phyloP scores from a whole-genome alignment of 2,329 filamentous ascomycete genomes.

The Pseudopithomyces chartarum region DNA sequence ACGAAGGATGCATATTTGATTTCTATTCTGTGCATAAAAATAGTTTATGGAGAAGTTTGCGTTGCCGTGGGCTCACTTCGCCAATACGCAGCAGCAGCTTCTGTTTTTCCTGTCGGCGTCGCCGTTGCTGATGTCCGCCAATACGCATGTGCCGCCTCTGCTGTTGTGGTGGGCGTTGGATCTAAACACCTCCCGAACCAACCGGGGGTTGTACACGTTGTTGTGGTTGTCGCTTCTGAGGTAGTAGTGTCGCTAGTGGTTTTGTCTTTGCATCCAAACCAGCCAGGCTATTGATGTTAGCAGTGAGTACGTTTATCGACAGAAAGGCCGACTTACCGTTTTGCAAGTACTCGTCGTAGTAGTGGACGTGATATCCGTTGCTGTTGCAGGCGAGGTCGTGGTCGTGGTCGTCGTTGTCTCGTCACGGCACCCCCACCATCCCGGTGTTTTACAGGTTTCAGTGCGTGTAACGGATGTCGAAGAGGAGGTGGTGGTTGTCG shows the following conservation, averaged over 20 bases:
- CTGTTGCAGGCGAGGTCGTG: constrained; percentile 21
- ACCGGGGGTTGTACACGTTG: constrained; percentile 39
- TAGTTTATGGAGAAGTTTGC: constrained; percentile 20
- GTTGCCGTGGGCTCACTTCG: constrained; percentile 29
- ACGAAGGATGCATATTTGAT: not conserved
- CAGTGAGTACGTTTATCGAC: not conserved
- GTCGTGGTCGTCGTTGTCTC: constrained; percentile 38
- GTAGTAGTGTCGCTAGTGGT: constrained; percentile 28
- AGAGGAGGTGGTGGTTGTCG: constrained; percentile 23
- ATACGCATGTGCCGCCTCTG: constrained; percentile 30
- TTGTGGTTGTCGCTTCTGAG: constrained; percentile 29
- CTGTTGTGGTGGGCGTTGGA: constrained; percentile 30
- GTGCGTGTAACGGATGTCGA: constrained; percentile 37
- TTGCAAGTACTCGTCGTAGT: constrained; percentile 36
- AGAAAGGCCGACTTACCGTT: constrained; percentile 25
- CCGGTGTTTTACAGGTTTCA: constrained; percentile 43
- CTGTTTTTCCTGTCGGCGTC: constrained; percentile 20
- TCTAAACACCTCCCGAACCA: constrained; percentile 45
- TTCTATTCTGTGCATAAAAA: not conserved
- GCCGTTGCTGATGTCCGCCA: constrained; percentile 30
- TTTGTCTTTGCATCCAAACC: constrained; percentile 45
- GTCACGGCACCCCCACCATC: constrained; percentile 45
- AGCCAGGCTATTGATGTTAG: constrained; percentile 35
- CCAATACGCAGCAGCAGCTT: constrained; percentile 31
- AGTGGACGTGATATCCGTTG: constrained; percentile 26